These are phyloP conservation scores for Proteromonas lacertae DNA, from an alignment of 352 stramenopile genomes.

Conservation along the genomic window DNA sequence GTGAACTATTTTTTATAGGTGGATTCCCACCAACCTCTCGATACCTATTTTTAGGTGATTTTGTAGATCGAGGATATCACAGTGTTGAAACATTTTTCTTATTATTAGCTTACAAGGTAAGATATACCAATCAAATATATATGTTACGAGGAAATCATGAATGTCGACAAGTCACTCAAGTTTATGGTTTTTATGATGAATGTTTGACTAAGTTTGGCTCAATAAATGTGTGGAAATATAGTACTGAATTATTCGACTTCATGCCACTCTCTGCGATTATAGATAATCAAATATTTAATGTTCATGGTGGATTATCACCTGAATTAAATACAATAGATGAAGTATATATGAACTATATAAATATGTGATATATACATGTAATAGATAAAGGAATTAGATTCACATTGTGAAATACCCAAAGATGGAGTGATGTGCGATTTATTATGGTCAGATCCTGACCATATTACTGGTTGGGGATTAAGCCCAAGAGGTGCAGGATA, in stretches of 20 bases:
- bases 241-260: conserved; percentile 99
- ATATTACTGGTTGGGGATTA: conserved; percentile 87
- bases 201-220: too few species aligned
- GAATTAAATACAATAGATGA: conserved; percentile 85
- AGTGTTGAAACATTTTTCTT: conserved; percentile 94
- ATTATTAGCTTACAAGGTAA: conserved; percentile 82
- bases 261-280: conserved; percentile 86
- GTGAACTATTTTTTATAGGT: conserved; percentile 87
- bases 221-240: conserved; percentile 95
- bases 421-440: conserved; percentile 94
- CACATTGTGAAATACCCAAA: conserved; percentile 90
- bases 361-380: too few species aligned
- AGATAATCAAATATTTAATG: conserved; percentile 94
- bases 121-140: conserved; percentile 92
- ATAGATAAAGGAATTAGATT: too few species aligned
- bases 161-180: conserved; percentile 83
- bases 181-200: too few species aligned
- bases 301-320: conserved; percentile 89
- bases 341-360: conserved; percentile 67
- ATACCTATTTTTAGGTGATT: conserved; percentile 98
- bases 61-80: conserved; percentile 96
- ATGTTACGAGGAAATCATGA: conserved; percentile 97
- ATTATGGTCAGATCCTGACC: conserved; percentile 48
- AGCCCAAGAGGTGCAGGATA: conserved; percentile 81
- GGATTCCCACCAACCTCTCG: conserved; percentile 90